Evolutionary conservation across 78 protist species (phyloP), one percentile per base, ranked within the genome.

Genomic region (Dictyostelium intermedium): DNA sequence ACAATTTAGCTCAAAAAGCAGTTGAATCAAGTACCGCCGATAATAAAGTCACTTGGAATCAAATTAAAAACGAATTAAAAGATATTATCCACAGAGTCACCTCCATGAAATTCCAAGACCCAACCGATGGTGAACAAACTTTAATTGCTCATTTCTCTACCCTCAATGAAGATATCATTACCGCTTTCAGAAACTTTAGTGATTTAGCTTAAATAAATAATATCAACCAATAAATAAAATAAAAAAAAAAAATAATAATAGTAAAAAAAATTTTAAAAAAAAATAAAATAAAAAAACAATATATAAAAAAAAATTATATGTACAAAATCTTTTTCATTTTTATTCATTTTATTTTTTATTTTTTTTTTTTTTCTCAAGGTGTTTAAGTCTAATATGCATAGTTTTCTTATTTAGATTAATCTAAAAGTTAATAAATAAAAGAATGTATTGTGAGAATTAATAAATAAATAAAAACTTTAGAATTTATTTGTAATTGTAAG

Each of bases 1-100:
- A 98, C 97, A 66, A 91, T 13, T 63, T 74, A 20, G 93, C 98
- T 39, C 91, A 87, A 84, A 92, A 95, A 93, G 98, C 98, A 5
- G 96, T 97, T 82, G 97, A 93, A 87, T 43, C 39, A 43, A 76
- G 93, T n/a, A 83, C 95, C 45, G 91, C 82, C 23, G 98, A 97
- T 60, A 77, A 91, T 84, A 97, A 97, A 92, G 89, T 97, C 27
- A 96, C 97, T 56, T 89, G 95, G 93, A 53, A 76, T 74, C 63
- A 74, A 66, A 87, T 97, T 95, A 91, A 92, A 92, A 79, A 82
- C 43, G 85, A 91, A 34, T 89, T 95, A 91, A 83, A 83, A 83
- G 93, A 82, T 56, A 47, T 82, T 9, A 43, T 96, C 63, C 73
- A 79, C 89, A 85, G 76, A 69, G 63, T 96, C 56, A 86, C 95